Conservation (phyloP, 78 protist genomes). For the Speleostelium caveatum region DNA sequence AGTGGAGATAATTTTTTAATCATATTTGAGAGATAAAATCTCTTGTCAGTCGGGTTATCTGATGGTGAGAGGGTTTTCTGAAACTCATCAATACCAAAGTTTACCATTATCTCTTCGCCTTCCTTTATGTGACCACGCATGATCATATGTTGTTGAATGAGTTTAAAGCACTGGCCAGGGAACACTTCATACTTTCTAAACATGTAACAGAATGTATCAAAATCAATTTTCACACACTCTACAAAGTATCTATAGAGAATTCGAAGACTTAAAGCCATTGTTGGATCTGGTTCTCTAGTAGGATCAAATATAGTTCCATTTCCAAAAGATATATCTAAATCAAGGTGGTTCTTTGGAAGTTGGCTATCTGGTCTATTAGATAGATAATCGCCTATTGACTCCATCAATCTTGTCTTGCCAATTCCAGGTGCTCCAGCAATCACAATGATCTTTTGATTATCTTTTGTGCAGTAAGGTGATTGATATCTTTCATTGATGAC, state of each 20-base stretch:
- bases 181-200: too few species aligned
- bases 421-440: conserved; percentile 5
- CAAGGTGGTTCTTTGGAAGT: background rate
- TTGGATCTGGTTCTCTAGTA: background rate
- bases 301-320: background rate
- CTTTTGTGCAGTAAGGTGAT: background rate
- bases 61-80: too few species aligned
- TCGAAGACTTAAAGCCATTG: background rate
- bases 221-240: too few species aligned
- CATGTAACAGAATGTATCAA: too few species aligned
- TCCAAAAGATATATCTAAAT: background rate
- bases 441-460: background rate
- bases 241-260: background rate
- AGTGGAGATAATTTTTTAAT: too few species aligned
- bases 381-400: background rate
- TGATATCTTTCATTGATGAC: background rate
- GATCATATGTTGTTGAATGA: too few species aligned
- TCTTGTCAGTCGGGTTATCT: too few species aligned
- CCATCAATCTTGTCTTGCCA: background rate
- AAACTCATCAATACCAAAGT: too few species aligned
- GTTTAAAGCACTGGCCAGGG: too few species aligned
- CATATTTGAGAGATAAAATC: too few species aligned
- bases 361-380: background rate
- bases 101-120: too few species aligned
- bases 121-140: too few species aligned